These are phyloP conservation scores for Candida arabinofermentans DNA, from an alignment of 805 yeast species.

Conservation along the genomic window DNA sequence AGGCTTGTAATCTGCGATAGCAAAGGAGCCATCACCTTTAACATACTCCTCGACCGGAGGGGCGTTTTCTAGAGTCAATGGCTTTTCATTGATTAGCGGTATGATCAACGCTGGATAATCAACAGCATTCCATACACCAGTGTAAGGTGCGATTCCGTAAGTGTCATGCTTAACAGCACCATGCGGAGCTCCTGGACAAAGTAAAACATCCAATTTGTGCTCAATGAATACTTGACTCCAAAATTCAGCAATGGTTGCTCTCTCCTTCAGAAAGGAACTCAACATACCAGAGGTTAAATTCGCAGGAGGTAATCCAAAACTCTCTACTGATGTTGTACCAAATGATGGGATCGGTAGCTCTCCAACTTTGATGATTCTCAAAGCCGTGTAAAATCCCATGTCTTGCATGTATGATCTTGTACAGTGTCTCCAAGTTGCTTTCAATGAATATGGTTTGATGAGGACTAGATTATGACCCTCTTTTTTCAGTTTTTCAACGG, in stretches of 20 bases:
- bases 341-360: constrained; percentile 9
- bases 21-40: constrained; percentile 39
- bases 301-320: constrained; percentile 8
- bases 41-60: constrained; percentile 7
- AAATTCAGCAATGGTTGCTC: neutral
- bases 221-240: constrained; percentile 9
- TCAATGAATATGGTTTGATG: neutral
- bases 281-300: neutral
- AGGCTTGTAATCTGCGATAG: constrained; percentile 44
- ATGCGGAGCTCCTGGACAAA: constrained; percentile 14
- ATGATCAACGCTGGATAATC: constrained; percentile 41
- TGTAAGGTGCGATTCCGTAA: constrained; percentile 15
- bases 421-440: constrained; percentile 1
- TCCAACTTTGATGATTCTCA: constrained; percentile 1
- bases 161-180: constrained; percentile 20
- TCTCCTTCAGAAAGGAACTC: neutral
- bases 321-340: constrained; percentile 1
- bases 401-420: neutral
- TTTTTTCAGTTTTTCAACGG: constrained; percentile 22
- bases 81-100: constrained; percentile 32
- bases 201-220: constrained; percentile 9
- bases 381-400: neutral
- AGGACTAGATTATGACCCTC: constrained; percentile 48
- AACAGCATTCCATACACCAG: constrained; percentile 15
- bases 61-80: constrained; percentile 27